phyloP scores from a whole-genome alignment of 208 protist genomes.

The Trypanosoma cruzi region DNA sequence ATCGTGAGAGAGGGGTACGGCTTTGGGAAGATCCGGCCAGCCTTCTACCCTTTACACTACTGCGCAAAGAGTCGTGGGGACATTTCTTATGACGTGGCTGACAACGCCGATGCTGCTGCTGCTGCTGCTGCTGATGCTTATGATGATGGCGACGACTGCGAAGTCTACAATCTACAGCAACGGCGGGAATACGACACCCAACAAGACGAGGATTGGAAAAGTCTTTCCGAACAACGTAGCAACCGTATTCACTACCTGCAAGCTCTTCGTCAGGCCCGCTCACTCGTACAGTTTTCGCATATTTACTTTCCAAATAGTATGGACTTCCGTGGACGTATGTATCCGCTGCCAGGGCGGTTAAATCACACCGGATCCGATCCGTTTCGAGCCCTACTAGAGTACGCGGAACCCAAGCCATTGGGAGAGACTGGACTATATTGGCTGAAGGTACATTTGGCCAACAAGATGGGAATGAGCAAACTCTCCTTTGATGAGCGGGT shows the following conservation, averaged over 20 bases:
- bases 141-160: slow-evolving; percentile 33
- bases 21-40: slow-evolving; percentile 89
- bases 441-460: slow-evolving; percentile 98
- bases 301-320: slow-evolving; percentile 99
- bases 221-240: slow-evolving; percentile 79
- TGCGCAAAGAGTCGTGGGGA: slow-evolving; percentile 64
- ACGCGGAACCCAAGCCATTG: slow-evolving; percentile 94
- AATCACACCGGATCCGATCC: slow-evolving; percentile 97
- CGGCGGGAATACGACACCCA: slow-evolving; percentile 66
- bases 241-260: slow-evolving; percentile 91
- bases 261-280: slow-evolving; percentile 88
- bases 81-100: slow-evolving; percentile 28
- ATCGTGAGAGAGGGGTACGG: slow-evolving; percentile 93
- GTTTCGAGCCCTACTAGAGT: slow-evolving; percentile 95
- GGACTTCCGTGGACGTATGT: slow-evolving; percentile 99
- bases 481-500: slow-evolving; percentile 95
- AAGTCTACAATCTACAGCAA: slow-evolving; percentile 74
- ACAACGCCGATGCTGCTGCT: slow-evolving; percentile 6
- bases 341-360: slow-evolving; percentile 97
- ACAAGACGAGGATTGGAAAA: slow-evolving; percentile 79
- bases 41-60: slow-evolving; percentile 91
- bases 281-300: slow-evolving; percentile 89
- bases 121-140: slow-evolving; percentile 8
- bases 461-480: slow-evolving; percentile 98
- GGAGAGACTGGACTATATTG: slow-evolving; percentile 94